Base-by-base conservation (phyloP, 352 stramenopile genomes). In the Phytopythium cucurbitacearum region DNA sequence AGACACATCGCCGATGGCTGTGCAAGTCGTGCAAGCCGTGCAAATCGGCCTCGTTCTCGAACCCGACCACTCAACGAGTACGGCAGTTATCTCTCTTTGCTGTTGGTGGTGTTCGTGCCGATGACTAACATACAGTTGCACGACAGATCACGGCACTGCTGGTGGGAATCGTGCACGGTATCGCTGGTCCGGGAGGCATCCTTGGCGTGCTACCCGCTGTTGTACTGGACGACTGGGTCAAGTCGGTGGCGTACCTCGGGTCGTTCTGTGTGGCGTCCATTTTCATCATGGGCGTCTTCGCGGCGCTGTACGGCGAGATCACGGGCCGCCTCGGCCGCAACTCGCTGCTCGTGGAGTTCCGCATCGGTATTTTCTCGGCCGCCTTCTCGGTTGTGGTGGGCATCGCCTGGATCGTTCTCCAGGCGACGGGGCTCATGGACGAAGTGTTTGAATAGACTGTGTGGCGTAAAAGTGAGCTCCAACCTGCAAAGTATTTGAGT, bases 271-370 rank as follows among this genome's bases (percentile, higher is more conserved):
- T 89, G n/a, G 73, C 76, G 4, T 92, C 73, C n/a, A 96, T 91
- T 34, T 63, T 96, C 10, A 91, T 93, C 40, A 97, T 97, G 91
- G 91, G 87, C 40, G 68, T 80, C 4, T 97, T 97, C 72, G 85
- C 91, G 7, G 73, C 77, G 10, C 59, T 91, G 4, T 97, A 96
- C 57, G 87, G 91, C 35, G 80, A 87, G 47, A 42, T 76, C 48
- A 91, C 80, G 12, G 71, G 72, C 21, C 76, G 73, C 35, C 49
- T 87, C 49, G 67, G 72, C 32, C 68, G 76, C 41, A 71, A 78
- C 40, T 89, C 81, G 49, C 28, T 69, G 15, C 45, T 74, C 10
- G 59, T 89, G 13, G 78, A 88, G 52, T 81, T 88, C 60, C 67
- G 73, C 13, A 77, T 95, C 47, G 77, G 76, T 35, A 64, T 94